Evolutionary conservation across 805 yeast species (phyloP), one percentile per base, ranked within the genome.

Genomic region (Candida mattraensis): DNA sequence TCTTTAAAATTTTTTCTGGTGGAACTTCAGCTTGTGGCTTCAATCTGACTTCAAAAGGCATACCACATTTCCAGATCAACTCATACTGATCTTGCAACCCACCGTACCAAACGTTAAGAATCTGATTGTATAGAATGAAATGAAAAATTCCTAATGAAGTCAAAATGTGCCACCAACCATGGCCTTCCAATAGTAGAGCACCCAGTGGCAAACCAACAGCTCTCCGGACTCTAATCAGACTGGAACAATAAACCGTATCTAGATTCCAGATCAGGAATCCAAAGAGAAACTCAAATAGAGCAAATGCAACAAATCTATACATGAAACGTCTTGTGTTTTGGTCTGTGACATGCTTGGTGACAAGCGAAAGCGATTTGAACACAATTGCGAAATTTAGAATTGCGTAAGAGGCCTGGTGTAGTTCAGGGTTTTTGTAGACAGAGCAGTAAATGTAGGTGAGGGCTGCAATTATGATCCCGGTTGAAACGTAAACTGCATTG

Each of bases 151-250:
- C 95, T 13, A 78, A 64, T 0, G 93, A 88, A 0, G 89, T 83
- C 37, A 83, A 66, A 18, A 83, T 63, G 54, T 88, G 97, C 97
- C 97, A 88, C 96, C 96, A 89, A 16, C 93, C 95, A 53, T 88
- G 97, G 16, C 89, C 80, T 58, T 88, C 97, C 20, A 89, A 67
- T 3, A 50, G 26, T 4, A 88, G 48, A 39, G 85, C 77, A 2
- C 96, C 96, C 39, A 82, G 74, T 2, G 97, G 97, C 65, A 84
- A 73, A 1, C 95, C 91, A 13, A 76, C 55, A 2, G 61, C 47
- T 44, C 91, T 72, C 53, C 96, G 72, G 5, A 74, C 55, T 5
- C 61, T 42, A 31, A 82, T 70, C 63, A 83, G 82, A 17, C 58
- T 56, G n/a, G 61, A 44, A 59, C 97, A 88, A 41, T 82, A 72